Evolutionary conservation across 2,329 filamentous ascomycete species (phyloP).

Genomic region (Arthrobotrys megalospora): DNA sequence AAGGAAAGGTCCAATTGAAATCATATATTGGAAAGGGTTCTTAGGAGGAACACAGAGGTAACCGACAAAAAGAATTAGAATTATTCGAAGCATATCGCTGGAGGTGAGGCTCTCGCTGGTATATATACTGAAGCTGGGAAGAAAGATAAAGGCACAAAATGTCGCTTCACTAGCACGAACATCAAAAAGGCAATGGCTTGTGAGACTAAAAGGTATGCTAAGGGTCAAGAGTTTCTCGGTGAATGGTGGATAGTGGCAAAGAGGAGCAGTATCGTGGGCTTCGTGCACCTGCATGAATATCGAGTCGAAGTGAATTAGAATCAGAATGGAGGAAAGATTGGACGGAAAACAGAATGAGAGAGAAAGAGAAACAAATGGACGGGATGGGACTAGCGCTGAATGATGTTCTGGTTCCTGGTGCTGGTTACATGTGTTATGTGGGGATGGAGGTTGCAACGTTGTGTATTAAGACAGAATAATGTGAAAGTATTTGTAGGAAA

Average conservation of each 20-base stretch:
- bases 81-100: conserved; percentile 29
- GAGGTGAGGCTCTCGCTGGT: background rate
- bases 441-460: background rate
- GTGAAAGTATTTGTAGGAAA: conserved; percentile 4
- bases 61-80: conserved; percentile 33
- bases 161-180: conserved; percentile 14
- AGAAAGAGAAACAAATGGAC: conserved; percentile 11
- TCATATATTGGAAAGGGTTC: no score
- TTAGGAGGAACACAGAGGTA: background rate
- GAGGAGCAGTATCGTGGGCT: conserved; percentile 24
- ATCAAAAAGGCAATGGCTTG: conserved; percentile 5
- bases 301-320: conserved; percentile 13
- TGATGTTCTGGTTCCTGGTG: background rate
- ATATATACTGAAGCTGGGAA: conserved; percentile 9
- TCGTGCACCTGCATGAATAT: conserved; percentile 49
- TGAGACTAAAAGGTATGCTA: background rate
- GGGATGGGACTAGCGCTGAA: conserved; percentile 5
- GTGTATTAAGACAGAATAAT: conserved; percentile 18
- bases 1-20: no score
- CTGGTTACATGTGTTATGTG: conserved; percentile 14
- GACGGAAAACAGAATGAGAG: background rate
- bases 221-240: background rate
- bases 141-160: conserved; percentile 16
- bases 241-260: conserved; percentile 17
- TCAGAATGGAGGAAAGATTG: conserved; percentile 5